These are phyloP conservation scores for Tolypocladium pustulatum DNA, from an alignment of 2,329 filamentous ascomycete species.

Conservation along the genomic window DNA sequence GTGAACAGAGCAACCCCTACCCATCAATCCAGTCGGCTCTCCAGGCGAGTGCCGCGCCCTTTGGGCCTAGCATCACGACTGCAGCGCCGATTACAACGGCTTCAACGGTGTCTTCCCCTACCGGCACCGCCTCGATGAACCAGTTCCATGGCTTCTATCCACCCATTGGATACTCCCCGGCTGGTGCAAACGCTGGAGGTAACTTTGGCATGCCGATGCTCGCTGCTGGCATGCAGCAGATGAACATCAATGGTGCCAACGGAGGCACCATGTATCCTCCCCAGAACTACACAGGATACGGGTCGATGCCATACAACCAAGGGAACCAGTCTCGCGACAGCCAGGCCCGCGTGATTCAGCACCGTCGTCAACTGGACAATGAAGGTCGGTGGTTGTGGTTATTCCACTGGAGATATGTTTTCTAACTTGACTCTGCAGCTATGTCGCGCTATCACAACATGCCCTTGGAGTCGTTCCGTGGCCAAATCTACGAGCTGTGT, in stretches of 20 bases:
- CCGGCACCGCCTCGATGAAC: constrained; percentile 12
- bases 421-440: constrained; percentile 29
- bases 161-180: constrained; percentile 16
- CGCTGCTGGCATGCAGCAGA: constrained; percentile 56
- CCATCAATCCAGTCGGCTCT: constrained; percentile 60
- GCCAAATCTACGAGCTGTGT: constrained; percentile 81
- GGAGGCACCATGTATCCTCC: constrained; percentile 37
- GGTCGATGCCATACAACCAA: constrained; percentile 36
- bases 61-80: constrained; percentile 48
- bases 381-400: constrained; percentile 41
- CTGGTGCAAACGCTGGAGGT: constrained; percentile 10
- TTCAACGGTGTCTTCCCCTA: constrained; percentile 12
- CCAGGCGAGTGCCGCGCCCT: constrained; percentile 70
- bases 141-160: constrained; percentile 22
- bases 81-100: constrained; percentile 15
- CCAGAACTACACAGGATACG: constrained; percentile 49
- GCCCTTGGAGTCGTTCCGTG: constrained; percentile 67
- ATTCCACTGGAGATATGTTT: not conserved
- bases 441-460: constrained; percentile 78
- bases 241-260: constrained; percentile 42
- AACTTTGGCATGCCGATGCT: constrained; percentile 37
- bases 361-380: constrained; percentile 63
- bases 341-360: constrained; percentile 65
- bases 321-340: constrained; percentile 56
- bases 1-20: constrained; percentile 37